Conservation (phyloP, 108 stramenopile species). For the Cylindrotheca fusiformis region DNA sequence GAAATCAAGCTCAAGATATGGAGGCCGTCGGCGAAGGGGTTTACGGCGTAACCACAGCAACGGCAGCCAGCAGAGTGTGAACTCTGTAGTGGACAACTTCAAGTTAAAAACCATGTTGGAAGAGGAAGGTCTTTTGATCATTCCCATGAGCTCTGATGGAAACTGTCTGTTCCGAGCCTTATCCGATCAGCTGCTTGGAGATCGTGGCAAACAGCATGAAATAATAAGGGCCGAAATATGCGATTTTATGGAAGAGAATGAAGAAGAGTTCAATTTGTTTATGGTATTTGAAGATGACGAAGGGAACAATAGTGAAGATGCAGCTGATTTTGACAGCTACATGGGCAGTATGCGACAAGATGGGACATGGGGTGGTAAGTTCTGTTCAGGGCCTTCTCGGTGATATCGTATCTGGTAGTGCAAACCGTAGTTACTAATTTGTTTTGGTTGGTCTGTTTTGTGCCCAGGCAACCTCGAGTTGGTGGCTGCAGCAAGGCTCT, state of each 20-base stretch:
- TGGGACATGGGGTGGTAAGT: slow-evolving; percentile 60
- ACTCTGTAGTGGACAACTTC: background rate
- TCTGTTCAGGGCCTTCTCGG: too few relatives aligned
- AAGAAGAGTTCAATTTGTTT: slow-evolving; percentile 67
- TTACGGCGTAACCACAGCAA: too few relatives aligned
- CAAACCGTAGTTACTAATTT: too few relatives aligned
- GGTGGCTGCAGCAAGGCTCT: slow-evolving; percentile 70
- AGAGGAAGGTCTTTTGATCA: slow-evolving; percentile 29
- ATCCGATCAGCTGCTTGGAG: slow-evolving; percentile 73
- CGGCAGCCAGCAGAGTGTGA: too few relatives aligned
- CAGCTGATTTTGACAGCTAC: slow-evolving; percentile 64
- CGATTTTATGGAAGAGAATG: slow-evolving; percentile 55
- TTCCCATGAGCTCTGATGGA: slow-evolving; percentile 73
- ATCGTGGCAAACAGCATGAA: slow-evolving; percentile 50
- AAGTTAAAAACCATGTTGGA: background rate
- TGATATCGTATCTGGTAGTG: too few relatives aligned
- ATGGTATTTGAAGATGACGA: slow-evolving; percentile 69
- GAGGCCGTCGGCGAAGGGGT: too few relatives aligned
- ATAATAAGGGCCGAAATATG: slow-evolving; percentile 64
- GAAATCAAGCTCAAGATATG: too few relatives aligned
- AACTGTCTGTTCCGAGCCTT: slow-evolving; percentile 87
- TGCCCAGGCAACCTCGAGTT: slow-evolving; percentile 78
- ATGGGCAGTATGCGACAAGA: slow-evolving; percentile 65
- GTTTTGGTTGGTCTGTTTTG: too few relatives aligned
- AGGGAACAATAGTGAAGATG: slow-evolving; percentile 53